Evolutionary conservation across 2,329 filamentous ascomycete genomes (phyloP), one percentile per base, ranked within the genome.

Genomic region (Colletotrichum sp.): DNA sequence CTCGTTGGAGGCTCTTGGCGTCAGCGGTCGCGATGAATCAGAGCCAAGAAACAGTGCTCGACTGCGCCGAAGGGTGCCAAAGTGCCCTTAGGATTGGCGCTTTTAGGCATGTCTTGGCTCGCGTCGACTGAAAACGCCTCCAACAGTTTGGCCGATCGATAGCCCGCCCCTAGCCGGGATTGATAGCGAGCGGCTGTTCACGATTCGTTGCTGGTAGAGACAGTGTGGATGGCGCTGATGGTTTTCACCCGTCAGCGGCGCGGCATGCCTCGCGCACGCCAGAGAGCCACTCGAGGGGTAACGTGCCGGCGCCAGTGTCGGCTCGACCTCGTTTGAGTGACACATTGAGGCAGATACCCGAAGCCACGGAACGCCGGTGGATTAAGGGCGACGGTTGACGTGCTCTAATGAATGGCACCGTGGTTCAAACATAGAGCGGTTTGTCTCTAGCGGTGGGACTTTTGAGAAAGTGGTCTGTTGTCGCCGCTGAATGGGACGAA

Each of bases 311-410:
- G 18, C 58, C 43, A 56, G 32, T 26, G 30, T 73, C 71, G n/a
- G 38, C 48, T 65, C 62, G 38, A 43, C 30, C 28, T 63, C 34
- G 69, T 38, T 62, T 28, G n/a, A 73, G 63, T 64, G 69, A 75
- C 73, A 73, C n/a, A 73, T 73, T 59, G 58, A 73, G 73, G 58
- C 69, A 75, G 69, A 73, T 68, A 69, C 58, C 73, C 73, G 73
- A 73, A 73, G 73, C 73, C 69, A 75, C 56, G 32, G 34, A 58
- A 58, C 69, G 63, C 55, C 58, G 43, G 32, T 14, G 30, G n/a
- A 24, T 62, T 30, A n/a, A 26, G 26, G 24, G 32, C 48, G 61
- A 56, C 30, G 32, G 62, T 32, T 64, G 65, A 36, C 58, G 58
- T 73, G 43, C 71, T 55, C 38, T 48, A 48, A 48, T 21, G 36